Percentiles rank a stretch among this genome's conserved stretches.
These are phyloP conservation scores for Sphaerulina musiva DNA, from an alignment of 2,329 filamentous ascomycete species.

Conservation along the genomic window DNA sequence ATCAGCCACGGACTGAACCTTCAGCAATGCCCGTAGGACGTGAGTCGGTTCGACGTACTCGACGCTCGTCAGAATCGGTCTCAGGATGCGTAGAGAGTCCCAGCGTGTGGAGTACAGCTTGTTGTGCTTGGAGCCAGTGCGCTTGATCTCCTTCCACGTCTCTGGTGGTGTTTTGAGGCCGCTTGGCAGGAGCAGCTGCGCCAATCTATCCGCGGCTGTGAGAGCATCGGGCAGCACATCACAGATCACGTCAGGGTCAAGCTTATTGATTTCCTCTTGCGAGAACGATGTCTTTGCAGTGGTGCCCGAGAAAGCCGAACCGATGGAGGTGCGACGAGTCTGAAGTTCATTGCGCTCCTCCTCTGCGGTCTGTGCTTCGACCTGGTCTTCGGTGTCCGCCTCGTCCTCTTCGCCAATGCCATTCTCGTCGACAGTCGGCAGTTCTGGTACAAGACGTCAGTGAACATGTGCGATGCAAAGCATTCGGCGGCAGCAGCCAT, in stretches of 20 bases:
- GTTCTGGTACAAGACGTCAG: constrained; percentile 1
- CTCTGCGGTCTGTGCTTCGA: constrained; percentile 15
- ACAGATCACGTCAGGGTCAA: constrained; percentile 40
- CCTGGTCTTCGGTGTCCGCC: constrained; percentile 2
- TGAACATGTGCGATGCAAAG: neutral
- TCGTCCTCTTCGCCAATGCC: constrained; percentile 11
- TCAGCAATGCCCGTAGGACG: constrained; percentile 38
- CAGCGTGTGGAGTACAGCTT: constrained; percentile 36
- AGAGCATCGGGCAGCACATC: constrained; percentile 37
- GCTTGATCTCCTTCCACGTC: constrained; percentile 29
- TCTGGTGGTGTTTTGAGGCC: constrained; percentile 23
- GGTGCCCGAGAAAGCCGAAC: constrained; percentile 42
- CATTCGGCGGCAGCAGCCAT: neutral
- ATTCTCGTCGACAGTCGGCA: constrained; percentile 10
- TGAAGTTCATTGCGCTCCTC: constrained; percentile 18
- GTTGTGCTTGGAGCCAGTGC: constrained; percentile 35
- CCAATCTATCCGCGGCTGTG: constrained; percentile 25
- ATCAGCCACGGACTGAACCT: constrained; percentile 24
- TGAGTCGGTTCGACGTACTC: constrained; percentile 39
- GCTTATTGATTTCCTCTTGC: constrained; percentile 37
- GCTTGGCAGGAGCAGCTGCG: constrained; percentile 26
- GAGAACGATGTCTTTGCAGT: constrained; percentile 44
- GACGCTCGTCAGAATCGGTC: constrained; percentile 35
- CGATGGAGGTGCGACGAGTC: constrained; percentile 17
- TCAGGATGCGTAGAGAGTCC: constrained; percentile 31